Percentiles rank a stretch among this genome's conserved stretches.
Evolutionary conservation across 2,329 filamentous ascomycete genomes (phyloP).

Genomic region (Cercospora sesami): DNA sequence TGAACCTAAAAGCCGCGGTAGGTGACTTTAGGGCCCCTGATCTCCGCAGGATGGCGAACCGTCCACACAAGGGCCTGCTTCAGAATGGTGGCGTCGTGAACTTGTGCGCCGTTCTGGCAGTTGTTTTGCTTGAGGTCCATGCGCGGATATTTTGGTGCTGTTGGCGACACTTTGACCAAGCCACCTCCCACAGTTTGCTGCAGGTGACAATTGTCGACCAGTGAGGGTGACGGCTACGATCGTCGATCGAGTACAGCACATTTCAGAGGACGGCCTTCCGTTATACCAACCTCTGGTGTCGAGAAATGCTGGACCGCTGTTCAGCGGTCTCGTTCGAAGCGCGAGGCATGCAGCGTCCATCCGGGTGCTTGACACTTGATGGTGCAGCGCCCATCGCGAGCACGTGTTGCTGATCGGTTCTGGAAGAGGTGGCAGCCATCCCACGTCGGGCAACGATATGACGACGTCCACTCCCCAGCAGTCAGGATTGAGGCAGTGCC

Average conservation of each 20-base stretch:
- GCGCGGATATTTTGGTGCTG: not conserved
- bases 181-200: not conserved
- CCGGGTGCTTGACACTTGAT: not conserved
- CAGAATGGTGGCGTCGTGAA: not conserved
- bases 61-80: not conserved
- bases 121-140: not conserved
- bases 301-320: not conserved
- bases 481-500: slow-evolving; percentile 11
- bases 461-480: not conserved
- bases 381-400: slow-evolving; percentile 18
- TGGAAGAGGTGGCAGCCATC: slow-evolving; percentile 7
- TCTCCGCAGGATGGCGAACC: not conserved
- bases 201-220: not conserved
- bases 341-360: not conserved
- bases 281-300: not conserved
- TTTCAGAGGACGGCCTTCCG: not conserved
- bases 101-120: not conserved
- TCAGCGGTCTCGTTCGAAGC: not conserved
- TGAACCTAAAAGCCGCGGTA: not conserved
- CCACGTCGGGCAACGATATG: slow-evolving; percentile 9
- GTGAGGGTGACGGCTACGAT: not conserved
- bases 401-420: slow-evolving; percentile 21
- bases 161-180: not conserved
- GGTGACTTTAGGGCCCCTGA: not conserved
- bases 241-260: slow-evolving; percentile 5